Conservation (phyloP, 345 rosid genomes). For the Salix suchowensis region DNA sequence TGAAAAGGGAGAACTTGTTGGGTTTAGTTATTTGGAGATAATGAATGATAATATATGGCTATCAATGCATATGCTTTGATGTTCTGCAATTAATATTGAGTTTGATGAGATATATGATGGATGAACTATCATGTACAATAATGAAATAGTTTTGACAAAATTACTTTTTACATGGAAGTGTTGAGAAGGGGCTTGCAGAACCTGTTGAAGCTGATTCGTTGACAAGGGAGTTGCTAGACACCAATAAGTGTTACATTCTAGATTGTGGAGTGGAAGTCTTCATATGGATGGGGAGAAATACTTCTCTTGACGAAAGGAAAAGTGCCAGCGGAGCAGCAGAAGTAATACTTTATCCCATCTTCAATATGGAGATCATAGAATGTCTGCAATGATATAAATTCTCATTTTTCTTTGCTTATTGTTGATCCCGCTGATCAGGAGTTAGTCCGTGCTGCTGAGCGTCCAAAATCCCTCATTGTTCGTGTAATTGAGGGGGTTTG, state of each 20-base stretch:
- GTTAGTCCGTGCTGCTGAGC: conserved; percentile 48
- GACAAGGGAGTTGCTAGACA: conserved; percentile 66
- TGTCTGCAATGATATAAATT: neutral
- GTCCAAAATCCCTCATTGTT: conserved; percentile 46
- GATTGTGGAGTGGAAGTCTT: conserved; percentile 85
- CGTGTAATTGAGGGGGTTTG: conserved; percentile 57
- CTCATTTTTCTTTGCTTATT: neutral
- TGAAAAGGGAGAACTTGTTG: too few relatives aligned
- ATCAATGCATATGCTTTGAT: neutral
- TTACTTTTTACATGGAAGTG: conserved; percentile 20
- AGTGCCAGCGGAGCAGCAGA: conserved; percentile 76
- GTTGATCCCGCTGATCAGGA: conserved; percentile 39
- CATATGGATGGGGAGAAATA: conserved; percentile 93
- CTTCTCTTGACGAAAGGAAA: conserved; percentile 86
- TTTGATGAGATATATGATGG: neutral
- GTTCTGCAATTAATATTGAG: neutral
- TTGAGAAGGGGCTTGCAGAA: conserved; percentile 77
- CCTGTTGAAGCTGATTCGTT: conserved; percentile 64
- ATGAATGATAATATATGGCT: too few relatives aligned
- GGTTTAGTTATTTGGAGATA: too few relatives aligned
- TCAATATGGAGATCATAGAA: neutral
- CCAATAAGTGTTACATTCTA: conserved; percentile 76
- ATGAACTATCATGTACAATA: neutral
- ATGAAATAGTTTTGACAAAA: conserved; percentile 24
- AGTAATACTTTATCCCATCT: conserved; percentile 35